These are phyloP conservation scores for Pelargonium cotyledonis DNA, from an alignment of 441 rosid genomes.

Conservation along the genomic window DNA sequence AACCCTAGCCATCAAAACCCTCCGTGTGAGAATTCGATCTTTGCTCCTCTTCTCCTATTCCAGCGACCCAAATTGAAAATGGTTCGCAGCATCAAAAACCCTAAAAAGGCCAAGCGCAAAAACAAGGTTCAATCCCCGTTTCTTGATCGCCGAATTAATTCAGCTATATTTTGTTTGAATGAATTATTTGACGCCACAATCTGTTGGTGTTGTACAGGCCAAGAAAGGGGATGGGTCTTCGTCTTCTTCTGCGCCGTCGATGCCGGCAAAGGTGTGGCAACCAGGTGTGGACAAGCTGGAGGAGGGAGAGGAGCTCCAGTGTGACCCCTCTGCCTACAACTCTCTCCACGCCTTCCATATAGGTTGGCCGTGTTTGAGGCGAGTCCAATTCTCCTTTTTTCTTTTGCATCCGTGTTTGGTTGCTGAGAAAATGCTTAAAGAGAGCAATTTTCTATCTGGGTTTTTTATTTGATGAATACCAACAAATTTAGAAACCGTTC, in stretches of 20 bases:
- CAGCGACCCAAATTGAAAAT: slow-evolving; percentile 22
- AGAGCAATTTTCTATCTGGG: background rate
- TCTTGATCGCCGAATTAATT: background rate
- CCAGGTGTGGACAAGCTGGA: slow-evolving; percentile 95
- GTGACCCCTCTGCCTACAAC: slow-evolving; percentile 82
- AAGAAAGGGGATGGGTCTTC: slow-evolving; percentile 47
- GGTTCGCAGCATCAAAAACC: slow-evolving; percentile 61
- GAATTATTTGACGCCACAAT: background rate
- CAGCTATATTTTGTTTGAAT: background rate
- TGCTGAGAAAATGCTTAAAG: slow-evolving; percentile 8
- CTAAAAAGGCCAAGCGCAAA: slow-evolving; percentile 74
- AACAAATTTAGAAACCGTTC: background rate
- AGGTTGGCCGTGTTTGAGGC: slow-evolving; percentile 98
- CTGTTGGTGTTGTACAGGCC: slow-evolving; percentile 30
- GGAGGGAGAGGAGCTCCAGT: slow-evolving; percentile 96
- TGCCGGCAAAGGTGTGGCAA: slow-evolving; percentile 86
- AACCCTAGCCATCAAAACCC: too few species aligned
- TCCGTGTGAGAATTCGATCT: too few species aligned
- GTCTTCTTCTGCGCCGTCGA: slow-evolving; percentile 47
- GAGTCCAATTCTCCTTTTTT: background rate
- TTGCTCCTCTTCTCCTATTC: too few species aligned
- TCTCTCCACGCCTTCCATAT: slow-evolving; percentile 83
- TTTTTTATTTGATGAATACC: background rate
- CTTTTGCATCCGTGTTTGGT: background rate
- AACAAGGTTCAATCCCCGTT: slow-evolving; percentile 42